phyloP scores from a whole-genome alignment of 306 rosid genomes.

The Hippophae tibetana region DNA sequence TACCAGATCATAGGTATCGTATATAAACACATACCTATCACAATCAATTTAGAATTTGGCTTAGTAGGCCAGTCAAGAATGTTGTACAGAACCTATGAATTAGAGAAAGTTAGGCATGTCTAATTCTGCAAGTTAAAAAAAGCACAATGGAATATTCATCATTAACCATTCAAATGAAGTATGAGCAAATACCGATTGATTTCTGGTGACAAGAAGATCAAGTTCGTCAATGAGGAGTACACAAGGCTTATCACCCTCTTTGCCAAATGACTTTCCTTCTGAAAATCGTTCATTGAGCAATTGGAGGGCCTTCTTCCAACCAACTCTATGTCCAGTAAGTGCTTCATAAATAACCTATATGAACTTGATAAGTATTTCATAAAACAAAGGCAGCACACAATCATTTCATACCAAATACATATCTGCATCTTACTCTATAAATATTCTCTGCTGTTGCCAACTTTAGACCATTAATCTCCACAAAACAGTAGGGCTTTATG shows the following conservation, averaged over 20 bases:
- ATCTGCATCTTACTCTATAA: conserved; percentile 44
- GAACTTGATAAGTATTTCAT: conserved; percentile 14
- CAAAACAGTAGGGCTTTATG: conserved; percentile 70
- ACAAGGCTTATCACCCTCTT: conserved; percentile 73
- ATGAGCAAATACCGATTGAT: conserved; percentile 61
- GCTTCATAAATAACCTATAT: conserved; percentile 83
- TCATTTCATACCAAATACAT: conserved; percentile 12
- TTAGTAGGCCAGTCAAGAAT: conserved; percentile 98
- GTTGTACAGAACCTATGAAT: conserved; percentile 69
- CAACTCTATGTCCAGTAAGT: conserved; percentile 71
- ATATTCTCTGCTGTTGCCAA: conserved; percentile 86
- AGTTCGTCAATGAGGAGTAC: conserved; percentile 93
- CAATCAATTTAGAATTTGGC: conserved; percentile 78
- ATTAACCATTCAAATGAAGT: no score
- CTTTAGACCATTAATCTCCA: conserved; percentile 92
- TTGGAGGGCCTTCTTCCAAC: conserved; percentile 90
- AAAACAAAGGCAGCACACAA: conserved; percentile 5
- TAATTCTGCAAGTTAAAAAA: not conserved
- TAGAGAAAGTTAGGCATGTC: conserved; percentile 3
- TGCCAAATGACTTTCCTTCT: conserved; percentile 50
- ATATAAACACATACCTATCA: conserved; percentile 49
- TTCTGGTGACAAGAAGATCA: conserved; percentile 94
- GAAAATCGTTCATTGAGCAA: conserved; percentile 70
- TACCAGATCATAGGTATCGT: conserved; percentile 4
- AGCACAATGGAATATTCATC: no score